Evolutionary conservation across 2,329 filamentous ascomycete species (phyloP).

Genomic region (Fusarium pseudonygamai): DNA sequence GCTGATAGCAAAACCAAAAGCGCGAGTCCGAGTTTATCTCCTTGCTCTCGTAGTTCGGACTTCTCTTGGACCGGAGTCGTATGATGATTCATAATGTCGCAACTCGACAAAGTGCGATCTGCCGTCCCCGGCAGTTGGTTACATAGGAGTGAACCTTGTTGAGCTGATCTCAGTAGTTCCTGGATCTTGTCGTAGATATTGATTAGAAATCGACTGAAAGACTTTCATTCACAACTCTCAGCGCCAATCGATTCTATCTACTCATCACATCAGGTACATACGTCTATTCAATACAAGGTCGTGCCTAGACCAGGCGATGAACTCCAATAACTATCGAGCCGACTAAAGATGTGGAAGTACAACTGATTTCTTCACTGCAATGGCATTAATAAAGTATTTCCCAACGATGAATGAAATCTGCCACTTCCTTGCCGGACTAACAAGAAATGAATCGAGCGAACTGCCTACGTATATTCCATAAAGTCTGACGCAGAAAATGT

Average conservation of each 20-base stretch:
- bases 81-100: not conserved
- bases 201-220: not conserved
- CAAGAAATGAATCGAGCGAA: rapidly evolving
- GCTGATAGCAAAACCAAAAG: not conserved
- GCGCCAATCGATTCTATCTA: rapidly evolving
- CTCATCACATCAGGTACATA: rapidly evolving
- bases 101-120: not conserved
- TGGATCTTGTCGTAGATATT: not conserved
- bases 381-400: rapidly evolving
- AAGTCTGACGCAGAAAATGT: not conserved
- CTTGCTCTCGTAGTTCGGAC: not conserved
- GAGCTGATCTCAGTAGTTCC: not conserved
- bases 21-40: not conserved
- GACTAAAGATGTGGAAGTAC: not conserved
- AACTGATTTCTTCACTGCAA: not conserved
- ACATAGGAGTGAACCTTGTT: not conserved
- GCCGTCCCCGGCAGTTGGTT: not conserved
- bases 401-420: rapidly evolving
- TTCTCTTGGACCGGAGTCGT: not conserved
- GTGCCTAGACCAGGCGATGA: not conserved
- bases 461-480: not conserved
- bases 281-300: not conserved
- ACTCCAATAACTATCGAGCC: not conserved
- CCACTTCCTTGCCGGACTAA: rapidly evolving
- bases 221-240: rapidly evolving